phyloP scores from a whole-genome alignment of 2,329 filamentous ascomycete species.

The Diaporthe australafricana region DNA sequence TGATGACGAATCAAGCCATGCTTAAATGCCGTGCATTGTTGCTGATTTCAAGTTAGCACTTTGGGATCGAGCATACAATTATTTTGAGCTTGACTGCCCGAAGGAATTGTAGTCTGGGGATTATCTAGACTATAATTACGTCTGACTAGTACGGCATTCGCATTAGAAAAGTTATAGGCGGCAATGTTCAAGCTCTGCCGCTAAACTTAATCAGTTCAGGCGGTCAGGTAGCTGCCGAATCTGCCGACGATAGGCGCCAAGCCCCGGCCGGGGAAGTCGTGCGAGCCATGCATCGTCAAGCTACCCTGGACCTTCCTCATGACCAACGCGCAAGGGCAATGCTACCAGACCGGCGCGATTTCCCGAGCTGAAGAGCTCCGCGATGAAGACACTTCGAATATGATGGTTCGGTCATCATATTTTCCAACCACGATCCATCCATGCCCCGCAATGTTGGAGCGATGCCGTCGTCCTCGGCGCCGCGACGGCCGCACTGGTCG shows the following conservation, averaged over 20 bases:
- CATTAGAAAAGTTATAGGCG: too few relatives aligned
- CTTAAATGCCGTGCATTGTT: too few relatives aligned
- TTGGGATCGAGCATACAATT: too few relatives aligned
- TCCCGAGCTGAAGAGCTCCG: neutral
- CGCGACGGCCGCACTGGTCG: constrained; percentile 63
- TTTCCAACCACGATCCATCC: constrained; percentile 11
- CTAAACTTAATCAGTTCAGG: constrained; percentile 18
- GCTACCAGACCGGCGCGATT: neutral
- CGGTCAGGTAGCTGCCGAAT: constrained; percentile 27
- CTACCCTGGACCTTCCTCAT: neutral
- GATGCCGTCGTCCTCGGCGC: constrained; percentile 50
- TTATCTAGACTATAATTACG: too few relatives aligned
- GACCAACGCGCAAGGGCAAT: neutral
- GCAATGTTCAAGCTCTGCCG: too few relatives aligned
- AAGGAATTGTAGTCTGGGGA: too few relatives aligned
- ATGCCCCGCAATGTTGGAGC: constrained; percentile 56
- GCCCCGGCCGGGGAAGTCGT: neutral
- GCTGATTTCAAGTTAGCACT: too few relatives aligned
- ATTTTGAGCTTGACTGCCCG: too few relatives aligned
- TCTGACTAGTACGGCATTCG: too few relatives aligned
- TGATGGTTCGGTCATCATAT: constrained; percentile 18
- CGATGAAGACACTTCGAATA: constrained; percentile 15
- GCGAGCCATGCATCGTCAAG: neutral
- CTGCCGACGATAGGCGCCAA: constrained; percentile 15
- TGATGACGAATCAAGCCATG: too few relatives aligned